Evolutionary conservation across 2,329 filamentous ascomycete genomes (phyloP).

Genomic region (Colletotrichum lentis): DNA sequence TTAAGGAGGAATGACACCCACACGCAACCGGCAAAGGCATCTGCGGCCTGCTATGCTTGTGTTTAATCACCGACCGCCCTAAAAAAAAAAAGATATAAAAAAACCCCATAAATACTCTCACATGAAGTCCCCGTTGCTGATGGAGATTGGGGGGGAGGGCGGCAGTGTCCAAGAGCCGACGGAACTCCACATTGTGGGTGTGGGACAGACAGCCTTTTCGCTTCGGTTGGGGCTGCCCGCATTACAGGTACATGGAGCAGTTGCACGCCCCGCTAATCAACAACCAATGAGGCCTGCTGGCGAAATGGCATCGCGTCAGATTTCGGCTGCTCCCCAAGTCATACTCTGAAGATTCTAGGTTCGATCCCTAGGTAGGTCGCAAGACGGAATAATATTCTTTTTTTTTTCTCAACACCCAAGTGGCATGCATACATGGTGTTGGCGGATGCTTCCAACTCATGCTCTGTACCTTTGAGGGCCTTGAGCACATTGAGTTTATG

Average conservation of each 20-base stretch:
- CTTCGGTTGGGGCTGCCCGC: neutral
- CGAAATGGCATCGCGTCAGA: constrained; percentile 39
- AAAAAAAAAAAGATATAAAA: no score
- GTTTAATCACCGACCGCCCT: no score
- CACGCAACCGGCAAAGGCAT: neutral
- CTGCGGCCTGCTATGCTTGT: no score
- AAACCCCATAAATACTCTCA: neutral
- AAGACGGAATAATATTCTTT: neutral
- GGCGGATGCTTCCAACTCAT: no score
- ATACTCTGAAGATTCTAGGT: constrained; percentile 38
- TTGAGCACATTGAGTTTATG: no score
- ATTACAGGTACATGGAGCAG: neutral
- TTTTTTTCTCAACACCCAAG: neutral
- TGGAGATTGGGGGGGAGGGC: neutral
- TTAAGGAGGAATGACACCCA: neutral
- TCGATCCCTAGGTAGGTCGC: constrained; percentile 38
- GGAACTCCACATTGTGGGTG: constrained; percentile 16
- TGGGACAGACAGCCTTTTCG: neutral
- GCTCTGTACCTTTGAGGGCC: no score
- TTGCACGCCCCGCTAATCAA: accelerated
- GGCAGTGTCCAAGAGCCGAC: neutral
- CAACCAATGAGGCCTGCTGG: constrained; percentile 31
- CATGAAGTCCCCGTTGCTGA: neutral
- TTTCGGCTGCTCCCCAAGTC: constrained; percentile 33
- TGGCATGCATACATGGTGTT: no score